Conservation (phyloP, 2,329 filamentous ascomycete genomes). For the Podosphaera aphanis region DNA sequence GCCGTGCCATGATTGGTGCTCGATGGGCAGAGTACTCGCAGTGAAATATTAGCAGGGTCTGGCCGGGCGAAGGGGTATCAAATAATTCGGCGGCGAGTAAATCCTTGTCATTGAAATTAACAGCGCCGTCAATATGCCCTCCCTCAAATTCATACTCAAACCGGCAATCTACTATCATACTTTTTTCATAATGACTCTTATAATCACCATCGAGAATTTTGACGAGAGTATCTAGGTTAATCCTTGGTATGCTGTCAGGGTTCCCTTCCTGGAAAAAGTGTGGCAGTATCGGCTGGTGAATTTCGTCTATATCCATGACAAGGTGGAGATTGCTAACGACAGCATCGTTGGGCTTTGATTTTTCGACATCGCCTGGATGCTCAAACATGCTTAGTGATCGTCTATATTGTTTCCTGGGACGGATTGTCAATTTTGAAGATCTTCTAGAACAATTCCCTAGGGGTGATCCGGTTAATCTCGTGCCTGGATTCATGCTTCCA, state of each 20-base stretch:
- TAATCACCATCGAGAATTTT: constrained; percentile 75
- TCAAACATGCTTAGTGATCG: constrained; percentile 97
- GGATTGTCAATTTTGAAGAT: constrained; percentile 43
- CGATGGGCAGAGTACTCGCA: constrained; percentile 97
- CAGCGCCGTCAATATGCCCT: constrained; percentile 75
- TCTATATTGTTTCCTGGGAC: constrained; percentile 70
- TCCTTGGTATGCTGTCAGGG: constrained; percentile 69
- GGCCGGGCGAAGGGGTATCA: constrained; percentile 34
- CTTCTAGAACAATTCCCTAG: constrained; percentile 48
- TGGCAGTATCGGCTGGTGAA: constrained; percentile 50
- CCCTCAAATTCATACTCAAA: constrained; percentile 98
- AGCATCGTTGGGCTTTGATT: constrained; percentile 42
- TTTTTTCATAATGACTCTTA: constrained; percentile 50
- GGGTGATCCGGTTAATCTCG: constrained; percentile 52
- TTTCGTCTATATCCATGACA: constrained; percentile 65
- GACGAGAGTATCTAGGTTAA: constrained; percentile 58
- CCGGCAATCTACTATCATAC: constrained; percentile 80
- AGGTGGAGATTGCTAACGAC: constrained; percentile 38
- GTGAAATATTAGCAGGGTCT: constrained; percentile 74
- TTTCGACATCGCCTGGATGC: constrained; percentile 67
- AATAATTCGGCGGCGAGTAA: constrained; percentile 61
- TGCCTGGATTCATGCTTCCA: constrained; percentile 26
- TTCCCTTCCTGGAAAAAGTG: constrained; percentile 64
- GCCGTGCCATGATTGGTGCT: constrained; percentile 86
- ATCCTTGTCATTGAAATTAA: constrained; percentile 97